Percentiles rank a stretch among this genome's conserved stretches.
Evolutionary conservation across 192 early-diverging fungal genomes (phyloP).

Genomic region (Backusella luteola): DNA sequence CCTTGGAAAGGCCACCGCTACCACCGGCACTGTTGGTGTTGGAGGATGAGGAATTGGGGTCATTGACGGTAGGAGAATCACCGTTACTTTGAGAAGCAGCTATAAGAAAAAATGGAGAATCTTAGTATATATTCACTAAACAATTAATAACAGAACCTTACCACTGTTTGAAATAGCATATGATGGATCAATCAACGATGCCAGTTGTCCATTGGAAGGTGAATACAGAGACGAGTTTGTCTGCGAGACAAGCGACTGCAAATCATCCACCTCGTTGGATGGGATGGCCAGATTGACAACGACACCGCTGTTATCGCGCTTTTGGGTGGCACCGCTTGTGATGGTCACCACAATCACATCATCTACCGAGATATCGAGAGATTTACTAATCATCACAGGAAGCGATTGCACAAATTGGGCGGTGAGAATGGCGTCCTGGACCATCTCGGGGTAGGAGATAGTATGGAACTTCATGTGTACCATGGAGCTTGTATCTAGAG

Average conservation of each 20-base stretch:
- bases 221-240: constrained; percentile 11
- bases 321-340: not conserved
- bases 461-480: constrained; percentile 23
- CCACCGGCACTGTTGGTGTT: not conserved
- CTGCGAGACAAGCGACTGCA: constrained; percentile 8
- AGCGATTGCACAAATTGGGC: constrained; percentile 28
- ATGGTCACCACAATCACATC: constrained; percentile 33
- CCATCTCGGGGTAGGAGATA: constrained; percentile 28
- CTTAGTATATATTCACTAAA: not conserved
- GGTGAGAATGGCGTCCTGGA: constrained; percentile 27
- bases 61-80: not conserved
- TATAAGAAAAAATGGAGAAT: not conserved
- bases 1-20: constrained; percentile 19
- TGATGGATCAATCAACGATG: constrained; percentile 19
- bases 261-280: not conserved
- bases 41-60: constrained; percentile 2
- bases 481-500: constrained; percentile 5
- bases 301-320: constrained; percentile 12
- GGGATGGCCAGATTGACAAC: constrained; percentile 31
- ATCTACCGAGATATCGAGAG: constrained; percentile 6
- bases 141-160: not conserved
- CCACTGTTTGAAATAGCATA: constrained; percentile 15
- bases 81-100: not conserved
- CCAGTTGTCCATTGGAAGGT: constrained; percentile 22
- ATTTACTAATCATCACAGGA: constrained; percentile 20